These are phyloP conservation scores for Lactarius deliciosus DNA, from an alignment of 768 basidiomycete species.

Conservation along the genomic window DNA sequence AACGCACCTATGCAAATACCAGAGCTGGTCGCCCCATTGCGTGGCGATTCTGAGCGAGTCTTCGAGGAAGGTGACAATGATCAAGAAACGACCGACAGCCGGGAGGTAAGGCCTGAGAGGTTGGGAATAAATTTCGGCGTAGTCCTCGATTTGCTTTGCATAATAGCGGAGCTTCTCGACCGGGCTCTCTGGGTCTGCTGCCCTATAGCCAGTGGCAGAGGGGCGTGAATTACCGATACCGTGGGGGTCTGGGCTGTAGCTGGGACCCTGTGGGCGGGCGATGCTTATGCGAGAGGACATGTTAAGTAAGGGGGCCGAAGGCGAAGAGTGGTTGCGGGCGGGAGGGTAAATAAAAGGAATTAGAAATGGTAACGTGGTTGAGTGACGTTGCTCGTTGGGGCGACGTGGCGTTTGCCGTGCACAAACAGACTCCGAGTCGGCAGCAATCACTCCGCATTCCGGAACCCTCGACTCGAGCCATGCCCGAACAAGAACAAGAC, in stretches of 20 bases:
- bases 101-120: slow-evolving; percentile 94
- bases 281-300: slow-evolving; percentile 87
- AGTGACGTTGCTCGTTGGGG: background rate
- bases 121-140: slow-evolving; percentile 88
- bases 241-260: slow-evolving; percentile 71
- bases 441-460: background rate
- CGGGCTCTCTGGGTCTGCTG: slow-evolving; percentile 80
- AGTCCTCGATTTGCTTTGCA: slow-evolving; percentile 82
- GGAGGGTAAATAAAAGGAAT: background rate
- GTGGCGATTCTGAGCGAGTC: slow-evolving; percentile 91
- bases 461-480: background rate
- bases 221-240: slow-evolving; percentile 73
- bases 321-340: background rate
- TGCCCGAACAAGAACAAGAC: slow-evolving; percentile 2
- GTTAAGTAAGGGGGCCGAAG: slow-evolving; percentile 20
- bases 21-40: slow-evolving; percentile 96
- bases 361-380: background rate
- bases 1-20: slow-evolving; percentile 93
- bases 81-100: slow-evolving; percentile 91
- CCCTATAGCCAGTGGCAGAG: slow-evolving; percentile 63
- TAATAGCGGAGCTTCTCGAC: slow-evolving; percentile 71
- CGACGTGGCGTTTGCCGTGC: slow-evolving; percentile 8
- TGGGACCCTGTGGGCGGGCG: slow-evolving; percentile 57
- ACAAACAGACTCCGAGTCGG: background rate
- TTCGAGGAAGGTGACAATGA: slow-evolving; percentile 97